Conservation (phyloP, 2,329 filamentous ascomycete genomes). For the Cytospora piceicola region DNA sequence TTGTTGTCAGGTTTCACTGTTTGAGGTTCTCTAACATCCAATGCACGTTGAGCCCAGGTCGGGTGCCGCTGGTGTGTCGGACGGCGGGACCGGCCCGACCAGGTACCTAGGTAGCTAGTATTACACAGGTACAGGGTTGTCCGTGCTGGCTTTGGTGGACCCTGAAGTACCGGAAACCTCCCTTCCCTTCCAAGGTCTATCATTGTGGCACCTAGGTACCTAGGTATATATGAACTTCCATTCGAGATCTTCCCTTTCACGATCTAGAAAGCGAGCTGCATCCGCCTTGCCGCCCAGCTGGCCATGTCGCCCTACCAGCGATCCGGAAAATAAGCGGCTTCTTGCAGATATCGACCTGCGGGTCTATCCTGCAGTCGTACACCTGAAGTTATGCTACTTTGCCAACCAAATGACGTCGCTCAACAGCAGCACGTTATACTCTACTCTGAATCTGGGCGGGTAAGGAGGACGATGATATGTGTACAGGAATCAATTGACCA, state of each 20-base stretch:
- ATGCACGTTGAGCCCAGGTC: constrained; percentile 6
- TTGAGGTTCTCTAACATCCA: constrained; percentile 20
- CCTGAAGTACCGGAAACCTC: constrained; percentile 8
- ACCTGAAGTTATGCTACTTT: not conserved
- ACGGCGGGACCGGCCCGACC: constrained; percentile 2
- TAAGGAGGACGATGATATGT: not conserved
- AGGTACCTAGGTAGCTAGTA: not conserved
- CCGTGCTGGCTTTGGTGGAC: not conserved
- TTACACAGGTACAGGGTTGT: not conserved
- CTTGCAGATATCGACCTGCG: not conserved
- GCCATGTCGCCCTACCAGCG: not conserved
- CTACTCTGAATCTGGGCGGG: not conserved
- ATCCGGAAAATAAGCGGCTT: not conserved
- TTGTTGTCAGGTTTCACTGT: constrained; percentile 25
- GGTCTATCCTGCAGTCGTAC: not conserved
- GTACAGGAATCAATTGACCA: constrained; percentile 14
- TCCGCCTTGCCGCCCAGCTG: not conserved
- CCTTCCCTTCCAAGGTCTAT: no score
- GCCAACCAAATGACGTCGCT: not conserved
- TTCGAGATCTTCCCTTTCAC: constrained; percentile 15
- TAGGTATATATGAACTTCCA: no score
- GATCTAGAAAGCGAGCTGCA: constrained; percentile 7
- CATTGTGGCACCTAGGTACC: not conserved
- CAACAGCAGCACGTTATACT: not conserved
- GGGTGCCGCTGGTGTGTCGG: constrained; percentile 5